phyloP scores from a whole-genome alignment of 1,284 basidiomycete genomes.

The Gymnopus androsaceus region DNA sequence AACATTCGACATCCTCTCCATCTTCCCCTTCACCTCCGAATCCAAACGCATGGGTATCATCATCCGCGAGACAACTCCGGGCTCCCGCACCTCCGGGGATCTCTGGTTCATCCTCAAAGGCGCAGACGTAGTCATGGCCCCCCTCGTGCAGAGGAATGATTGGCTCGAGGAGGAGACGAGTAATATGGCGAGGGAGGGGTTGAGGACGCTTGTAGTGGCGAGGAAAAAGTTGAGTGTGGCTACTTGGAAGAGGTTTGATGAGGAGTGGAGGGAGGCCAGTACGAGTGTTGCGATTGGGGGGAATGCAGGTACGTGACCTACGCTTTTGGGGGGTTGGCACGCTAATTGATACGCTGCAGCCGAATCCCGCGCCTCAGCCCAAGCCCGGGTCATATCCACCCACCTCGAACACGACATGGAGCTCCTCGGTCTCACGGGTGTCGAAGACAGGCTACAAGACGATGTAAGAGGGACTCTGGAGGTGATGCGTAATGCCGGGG shows the following conservation, averaged over 20 bases:
- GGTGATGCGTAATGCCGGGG: constrained; percentile 90
- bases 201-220: constrained; percentile 93
- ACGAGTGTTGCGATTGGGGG: not conserved
- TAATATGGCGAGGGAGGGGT: constrained; percentile 97
- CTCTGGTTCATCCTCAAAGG: constrained; percentile 83
- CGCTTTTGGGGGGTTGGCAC: not conserved
- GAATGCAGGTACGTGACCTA: not conserved
- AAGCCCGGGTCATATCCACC: constrained; percentile 74
- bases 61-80: no score
- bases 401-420: constrained; percentile 91
- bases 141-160: constrained; percentile 94
- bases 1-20: constrained; percentile 84
- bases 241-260: constrained; percentile 76
- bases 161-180: constrained; percentile 99
- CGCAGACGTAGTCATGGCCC: constrained; percentile 95
- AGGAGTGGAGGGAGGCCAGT: constrained; percentile 56
- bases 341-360: no score
- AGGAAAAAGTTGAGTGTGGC: constrained; percentile 75
- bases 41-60: constrained; percentile 99
- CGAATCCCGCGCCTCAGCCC: no score
- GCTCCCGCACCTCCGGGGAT: constrained; percentile 66
- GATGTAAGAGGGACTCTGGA: constrained; percentile 89
- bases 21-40: constrained; percentile 98
- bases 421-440: constrained; percentile 91
- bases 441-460: constrained; percentile 98